Evolutionary conservation across 352 stramenopile genomes (phyloP).

Genomic region (Pseudoperonospora humuli): DNA sequence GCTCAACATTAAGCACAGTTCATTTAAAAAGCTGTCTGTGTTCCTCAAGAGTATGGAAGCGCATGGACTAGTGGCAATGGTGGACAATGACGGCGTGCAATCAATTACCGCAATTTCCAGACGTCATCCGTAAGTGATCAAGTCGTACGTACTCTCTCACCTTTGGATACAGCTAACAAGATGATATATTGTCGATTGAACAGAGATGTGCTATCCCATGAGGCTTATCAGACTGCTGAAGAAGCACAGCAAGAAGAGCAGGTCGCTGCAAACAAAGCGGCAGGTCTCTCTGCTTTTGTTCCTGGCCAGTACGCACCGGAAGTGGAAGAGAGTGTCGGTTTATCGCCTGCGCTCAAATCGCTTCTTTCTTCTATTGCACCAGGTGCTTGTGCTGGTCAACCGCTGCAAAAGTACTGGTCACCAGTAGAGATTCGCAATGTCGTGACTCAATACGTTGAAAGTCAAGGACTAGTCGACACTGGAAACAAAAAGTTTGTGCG

Average conservation of each 20-base stretch:
- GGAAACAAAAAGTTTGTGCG: constrained; percentile 62
- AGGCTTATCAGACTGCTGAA: constrained; percentile 46
- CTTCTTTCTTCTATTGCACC: constrained; percentile 33
- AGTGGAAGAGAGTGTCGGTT: constrained; percentile 55
- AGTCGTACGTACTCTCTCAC: not conserved
- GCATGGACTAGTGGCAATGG: constrained; percentile 42
- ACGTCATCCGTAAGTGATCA: constrained; percentile 59
- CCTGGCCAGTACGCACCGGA: constrained; percentile 57
- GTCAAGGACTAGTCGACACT: constrained; percentile 41
- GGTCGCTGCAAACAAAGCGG: constrained; percentile 27
- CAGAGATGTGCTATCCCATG: constrained; percentile 53
- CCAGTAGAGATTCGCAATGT: constrained; percentile 46
- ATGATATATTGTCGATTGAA: constrained; percentile 4
- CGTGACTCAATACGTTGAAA: constrained; percentile 54
- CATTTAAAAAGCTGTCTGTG: constrained; percentile 75
- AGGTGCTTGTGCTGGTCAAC: constrained; percentile 11
- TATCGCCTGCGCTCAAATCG: constrained; percentile 46
- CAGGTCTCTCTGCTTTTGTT: constrained; percentile 33
- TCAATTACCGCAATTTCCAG: constrained; percentile 56
- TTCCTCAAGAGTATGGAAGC: constrained; percentile 63
- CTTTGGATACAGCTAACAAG: not conserved
- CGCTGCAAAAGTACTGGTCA: constrained; percentile 47
- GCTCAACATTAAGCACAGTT: constrained; percentile 71
- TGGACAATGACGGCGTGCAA: constrained; percentile 72
- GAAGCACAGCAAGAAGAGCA: constrained; percentile 43